Percentiles rank a stretch among this genome's conserved stretches.
Conservation (phyloP, 2,329 filamentous ascomycete genomes). For the Fusarium acutatum region DNA sequence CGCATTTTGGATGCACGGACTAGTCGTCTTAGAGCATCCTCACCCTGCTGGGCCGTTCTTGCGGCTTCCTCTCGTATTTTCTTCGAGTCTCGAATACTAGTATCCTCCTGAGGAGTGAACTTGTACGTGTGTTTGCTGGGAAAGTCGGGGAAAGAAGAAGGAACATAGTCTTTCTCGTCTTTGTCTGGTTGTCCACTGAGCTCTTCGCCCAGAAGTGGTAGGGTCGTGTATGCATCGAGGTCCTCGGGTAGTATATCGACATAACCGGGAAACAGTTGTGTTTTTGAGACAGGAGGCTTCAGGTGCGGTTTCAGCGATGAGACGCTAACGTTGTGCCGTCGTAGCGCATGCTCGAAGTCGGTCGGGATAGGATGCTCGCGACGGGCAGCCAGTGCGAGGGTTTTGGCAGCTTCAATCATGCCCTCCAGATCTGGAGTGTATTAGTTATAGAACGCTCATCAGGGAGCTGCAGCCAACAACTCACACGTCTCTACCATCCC, state of each 20-base stretch:
- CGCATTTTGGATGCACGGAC: constrained; percentile 70
- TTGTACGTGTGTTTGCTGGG: constrained; percentile 72
- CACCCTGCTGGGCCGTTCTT: constrained; percentile 67
- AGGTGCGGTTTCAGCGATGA: constrained; percentile 65
- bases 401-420: constrained; percentile 59
- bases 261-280: constrained; percentile 51
- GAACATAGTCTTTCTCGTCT: constrained; percentile 64
- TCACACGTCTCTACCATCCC: constrained; percentile 65
- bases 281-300: constrained; percentile 58
- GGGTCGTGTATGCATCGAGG: constrained; percentile 51
- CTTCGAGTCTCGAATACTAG: constrained; percentile 59
- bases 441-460: not conserved
- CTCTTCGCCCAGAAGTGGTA: constrained; percentile 61
- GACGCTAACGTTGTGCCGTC: constrained; percentile 60
- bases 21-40: constrained; percentile 67
- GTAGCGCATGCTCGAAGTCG: constrained; percentile 65
- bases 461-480: constrained; percentile 32
- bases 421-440: constrained; percentile 55
- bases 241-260: constrained; percentile 50
- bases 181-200: constrained; percentile 68
- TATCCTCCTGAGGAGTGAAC: constrained; percentile 63
- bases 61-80: constrained; percentile 68
- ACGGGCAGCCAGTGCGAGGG: constrained; percentile 57
- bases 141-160: constrained; percentile 66
- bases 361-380: constrained; percentile 62